phyloP scores from a whole-genome alignment of 805 yeast species.

The Vanderwaltozyma yarrowii region DNA sequence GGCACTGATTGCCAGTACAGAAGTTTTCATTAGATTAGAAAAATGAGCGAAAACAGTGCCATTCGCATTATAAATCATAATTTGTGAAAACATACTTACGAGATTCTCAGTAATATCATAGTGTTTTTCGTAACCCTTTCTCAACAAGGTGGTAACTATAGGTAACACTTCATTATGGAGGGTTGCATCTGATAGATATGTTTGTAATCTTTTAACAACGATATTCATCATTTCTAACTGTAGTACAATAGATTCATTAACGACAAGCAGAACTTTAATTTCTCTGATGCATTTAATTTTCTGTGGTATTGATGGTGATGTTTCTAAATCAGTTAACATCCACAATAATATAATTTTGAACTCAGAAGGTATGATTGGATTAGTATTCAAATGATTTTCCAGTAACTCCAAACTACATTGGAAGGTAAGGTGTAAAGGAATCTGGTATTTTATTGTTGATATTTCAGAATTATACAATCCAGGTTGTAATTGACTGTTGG shows the following conservation, averaged over 20 bases:
- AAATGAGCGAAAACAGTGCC: conserved; percentile 1
- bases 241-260: conserved; percentile 5
- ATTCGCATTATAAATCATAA: conserved; percentile 2
- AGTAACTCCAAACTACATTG: conserved; percentile 4
- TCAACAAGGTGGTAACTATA: too few species aligned
- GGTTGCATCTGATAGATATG: conserved; percentile 2
- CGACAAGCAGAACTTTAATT: conserved; percentile 10
- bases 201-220: too few species aligned
- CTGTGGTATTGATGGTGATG: conserved; percentile 3
- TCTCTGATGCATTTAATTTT: conserved; percentile 12
- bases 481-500: neutral
- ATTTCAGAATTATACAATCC: neutral
- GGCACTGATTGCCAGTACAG: neutral
- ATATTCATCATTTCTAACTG: neutral
- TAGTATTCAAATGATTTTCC: neutral
- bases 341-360: conserved; percentile 10
- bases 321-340: conserved; percentile 14
- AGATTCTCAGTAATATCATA: too few species aligned
- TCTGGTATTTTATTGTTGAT: conserved; percentile 7
- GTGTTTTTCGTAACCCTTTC: too few species aligned
- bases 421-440: conserved; percentile 11
- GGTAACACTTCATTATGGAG: neutral
- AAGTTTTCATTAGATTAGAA: conserved; percentile 1
- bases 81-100: conserved; percentile 6
- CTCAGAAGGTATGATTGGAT: conserved; percentile 3